A percentile compares a stretch with the other conserved stretches of the same genome.
phyloP scores from a whole-genome alignment of 2,329 filamentous ascomycete species.

The Rachicladosporium sp. region DNA sequence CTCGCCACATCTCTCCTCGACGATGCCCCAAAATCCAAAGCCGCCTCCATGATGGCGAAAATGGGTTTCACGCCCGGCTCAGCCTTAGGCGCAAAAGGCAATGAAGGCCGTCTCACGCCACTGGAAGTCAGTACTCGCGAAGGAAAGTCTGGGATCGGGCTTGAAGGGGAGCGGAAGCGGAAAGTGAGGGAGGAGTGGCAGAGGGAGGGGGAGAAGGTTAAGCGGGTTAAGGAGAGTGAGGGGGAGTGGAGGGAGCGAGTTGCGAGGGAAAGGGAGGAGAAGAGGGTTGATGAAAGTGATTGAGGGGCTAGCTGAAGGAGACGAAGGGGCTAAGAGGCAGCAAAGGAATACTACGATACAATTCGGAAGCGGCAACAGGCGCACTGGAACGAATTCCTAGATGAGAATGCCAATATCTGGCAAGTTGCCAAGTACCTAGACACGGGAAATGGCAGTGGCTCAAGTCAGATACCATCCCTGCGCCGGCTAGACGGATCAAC shows the following conservation, averaged over 20 bases:
- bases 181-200: conserved; percentile 48
- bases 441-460: too few relatives aligned
- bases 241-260: conserved; percentile 63
- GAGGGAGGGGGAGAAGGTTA: conserved; percentile 35
- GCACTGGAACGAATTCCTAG: too few relatives aligned
- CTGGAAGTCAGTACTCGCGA: conserved; percentile 67
- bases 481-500: too few relatives aligned
- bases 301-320: conserved; percentile 53
- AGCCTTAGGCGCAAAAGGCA: conserved; percentile 52
- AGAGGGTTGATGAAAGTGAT: conserved; percentile 64
- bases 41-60: conserved; percentile 90
- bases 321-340: conserved; percentile 1
- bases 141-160: conserved; percentile 68
- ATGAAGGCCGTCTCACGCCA: conserved; percentile 49
- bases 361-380: too few relatives aligned
- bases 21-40: conserved; percentile 45
- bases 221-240: conserved; percentile 52
- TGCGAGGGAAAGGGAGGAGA: conserved; percentile 56
- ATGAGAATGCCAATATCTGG: too few relatives aligned
- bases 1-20: conserved; percentile 53
- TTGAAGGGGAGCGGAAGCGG: conserved; percentile 72
- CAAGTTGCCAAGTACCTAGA: too few relatives aligned
- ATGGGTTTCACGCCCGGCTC: conserved; percentile 77
- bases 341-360: too few relatives aligned
- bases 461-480: too few relatives aligned